Percentiles rank a stretch among this genome's conserved stretches.
Evolutionary conservation across 2,329 filamentous ascomycete genomes (phyloP).

Genomic region (Scytalidium lignicola): DNA sequence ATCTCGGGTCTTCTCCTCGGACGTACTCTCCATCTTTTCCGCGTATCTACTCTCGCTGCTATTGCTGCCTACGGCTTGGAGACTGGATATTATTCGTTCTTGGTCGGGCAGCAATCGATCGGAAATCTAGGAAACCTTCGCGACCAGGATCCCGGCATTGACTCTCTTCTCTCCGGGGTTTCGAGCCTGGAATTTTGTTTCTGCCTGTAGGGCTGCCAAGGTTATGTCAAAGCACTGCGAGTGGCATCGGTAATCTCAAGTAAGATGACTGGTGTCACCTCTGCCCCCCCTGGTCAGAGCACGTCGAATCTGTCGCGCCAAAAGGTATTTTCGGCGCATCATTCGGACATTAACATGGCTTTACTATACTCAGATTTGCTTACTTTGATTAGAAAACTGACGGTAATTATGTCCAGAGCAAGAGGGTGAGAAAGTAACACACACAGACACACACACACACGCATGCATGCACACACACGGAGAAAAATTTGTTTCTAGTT

Average conservation of each 20-base stretch:
- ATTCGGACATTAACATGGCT: not conserved
- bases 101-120: not conserved
- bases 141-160: not conserved
- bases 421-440: not conserved
- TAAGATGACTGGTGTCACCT: not conserved
- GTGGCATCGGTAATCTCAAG: not conserved
- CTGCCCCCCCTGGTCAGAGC: not conserved
- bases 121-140: not conserved
- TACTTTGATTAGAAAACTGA: not conserved
- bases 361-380: not conserved
- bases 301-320: not conserved
- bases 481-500: too few relatives aligned
- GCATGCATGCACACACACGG: too few relatives aligned
- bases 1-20: not conserved
- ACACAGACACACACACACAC: too few relatives aligned
- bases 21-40: not conserved
- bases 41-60: not conserved
- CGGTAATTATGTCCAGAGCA: not conserved
- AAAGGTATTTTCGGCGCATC: not conserved
- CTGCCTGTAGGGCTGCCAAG: not conserved
- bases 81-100: not conserved
- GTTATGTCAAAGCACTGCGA: not conserved
- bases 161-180: not conserved
- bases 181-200: not conserved
- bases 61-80: not conserved